A percentile compares a stretch with the other conserved stretches of the same genome.
phyloP scores from a whole-genome alignment of 2,329 filamentous ascomycete species.

The Pseudogymnoascus sp. region DNA sequence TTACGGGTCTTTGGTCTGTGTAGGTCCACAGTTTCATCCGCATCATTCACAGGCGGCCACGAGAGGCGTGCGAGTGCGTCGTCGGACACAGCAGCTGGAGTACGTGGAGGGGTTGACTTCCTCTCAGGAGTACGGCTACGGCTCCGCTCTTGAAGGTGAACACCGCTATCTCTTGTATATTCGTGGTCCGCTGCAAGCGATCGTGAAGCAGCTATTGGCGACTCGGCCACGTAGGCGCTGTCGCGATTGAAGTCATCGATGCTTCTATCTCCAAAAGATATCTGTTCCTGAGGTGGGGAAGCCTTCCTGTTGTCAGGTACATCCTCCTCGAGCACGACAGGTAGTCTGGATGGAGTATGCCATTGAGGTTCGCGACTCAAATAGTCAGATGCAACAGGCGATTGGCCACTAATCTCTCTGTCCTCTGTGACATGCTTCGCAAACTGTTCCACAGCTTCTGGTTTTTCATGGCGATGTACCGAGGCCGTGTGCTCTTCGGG shows the following conservation, averaged over 20 bases:
- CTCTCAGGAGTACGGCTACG: constrained; percentile 26
- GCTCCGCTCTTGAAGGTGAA: constrained; percentile 43
- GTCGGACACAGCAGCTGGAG: constrained; percentile 26
- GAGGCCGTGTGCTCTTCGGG: background rate
- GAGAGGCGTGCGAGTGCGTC: constrained; percentile 31
- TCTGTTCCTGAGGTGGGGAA: background rate
- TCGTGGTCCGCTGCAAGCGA: background rate
- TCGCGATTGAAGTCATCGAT: constrained; percentile 38
- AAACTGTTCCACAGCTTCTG: background rate
- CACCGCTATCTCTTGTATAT: constrained; percentile 41
- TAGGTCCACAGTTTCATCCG: constrained; percentile 36
- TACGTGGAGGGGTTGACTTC: constrained; percentile 19
- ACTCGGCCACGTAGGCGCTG: constrained; percentile 41
- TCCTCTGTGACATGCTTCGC: background rate
- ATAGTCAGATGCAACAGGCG: constrained; percentile 3
- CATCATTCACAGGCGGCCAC: constrained; percentile 38
- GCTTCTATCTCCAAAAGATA: constrained; percentile 5
- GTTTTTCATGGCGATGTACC: background rate
- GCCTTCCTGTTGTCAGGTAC: background rate
- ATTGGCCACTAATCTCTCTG: background rate
- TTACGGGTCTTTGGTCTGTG: constrained; percentile 26
- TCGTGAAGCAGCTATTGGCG: constrained; percentile 30
- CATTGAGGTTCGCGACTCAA: background rate
- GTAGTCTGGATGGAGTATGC: constrained; percentile 4
- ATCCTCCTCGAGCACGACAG: constrained; percentile 7